Evolutionary conservation across 1,284 basidiomycete species (phyloP).

Genomic region (Laetiporus sulphureus): DNA sequence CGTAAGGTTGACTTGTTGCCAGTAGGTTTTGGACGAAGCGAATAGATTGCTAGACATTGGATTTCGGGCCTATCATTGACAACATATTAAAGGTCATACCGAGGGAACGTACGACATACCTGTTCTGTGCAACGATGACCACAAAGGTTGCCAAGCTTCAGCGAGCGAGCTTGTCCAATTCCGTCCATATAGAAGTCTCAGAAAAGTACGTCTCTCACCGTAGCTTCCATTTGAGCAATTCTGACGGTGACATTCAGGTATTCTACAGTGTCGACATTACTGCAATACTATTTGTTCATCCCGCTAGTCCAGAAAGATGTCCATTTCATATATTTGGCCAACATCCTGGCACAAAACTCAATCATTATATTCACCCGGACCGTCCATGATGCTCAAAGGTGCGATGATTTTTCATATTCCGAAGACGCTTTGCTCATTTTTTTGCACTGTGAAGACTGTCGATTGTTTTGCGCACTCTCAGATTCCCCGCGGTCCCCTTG

Average conservation of each 20-base stretch:
- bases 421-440: too few species aligned
- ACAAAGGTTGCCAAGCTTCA: conserved; percentile 98
- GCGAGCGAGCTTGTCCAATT: conserved; percentile 91
- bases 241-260: too few species aligned
- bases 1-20: neutral
- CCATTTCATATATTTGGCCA: conserved; percentile 86
- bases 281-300: conserved; percentile 96
- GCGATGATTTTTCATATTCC: conserved; percentile 15
- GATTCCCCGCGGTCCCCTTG: conserved; percentile 93
- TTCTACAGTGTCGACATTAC: conserved; percentile 91
- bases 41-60: conserved; percentile 96
- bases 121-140: conserved; percentile 99
- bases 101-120: conserved; percentile 89
- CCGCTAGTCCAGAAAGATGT: conserved; percentile 92
- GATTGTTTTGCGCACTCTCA: conserved; percentile 85
- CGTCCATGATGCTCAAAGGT: conserved; percentile 89
- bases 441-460: conserved; percentile 72
- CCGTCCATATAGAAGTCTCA: conserved; percentile 91
- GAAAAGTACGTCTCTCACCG: conserved; percentile 80
- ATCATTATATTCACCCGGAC: conserved; percentile 97
- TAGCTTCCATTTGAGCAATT: too few species aligned
- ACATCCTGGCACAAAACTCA: conserved; percentile 86
- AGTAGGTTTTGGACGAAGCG: conserved; percentile 92
- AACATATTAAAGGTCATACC: conserved; percentile 96
- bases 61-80: conserved; percentile 97